A percentile compares a stretch with the other conserved stretches of the same genome.
Evolutionary conservation across 2,329 filamentous ascomycete species (phyloP).

Genomic region (Alternaria incomplexa): DNA sequence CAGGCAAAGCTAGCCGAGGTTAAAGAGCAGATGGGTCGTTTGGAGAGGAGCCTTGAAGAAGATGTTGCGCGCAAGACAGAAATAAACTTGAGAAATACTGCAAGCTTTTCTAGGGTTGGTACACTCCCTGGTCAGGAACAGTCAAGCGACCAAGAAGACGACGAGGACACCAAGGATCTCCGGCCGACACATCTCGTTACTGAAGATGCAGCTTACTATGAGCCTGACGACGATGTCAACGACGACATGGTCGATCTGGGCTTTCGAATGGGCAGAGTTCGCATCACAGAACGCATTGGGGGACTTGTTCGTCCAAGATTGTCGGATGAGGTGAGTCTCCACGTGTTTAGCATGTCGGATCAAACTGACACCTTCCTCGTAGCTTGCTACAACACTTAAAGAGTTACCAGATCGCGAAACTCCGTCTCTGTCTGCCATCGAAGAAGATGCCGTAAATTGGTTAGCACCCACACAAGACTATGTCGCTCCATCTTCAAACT

Average conservation of each 20-base stretch:
- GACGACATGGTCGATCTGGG: slow-evolving; percentile 76
- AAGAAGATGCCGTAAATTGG: slow-evolving; percentile 51
- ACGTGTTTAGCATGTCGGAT: background rate
- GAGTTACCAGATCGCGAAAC: slow-evolving; percentile 29
- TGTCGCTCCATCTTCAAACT: slow-evolving; percentile 70
- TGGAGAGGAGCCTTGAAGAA: slow-evolving; percentile 73
- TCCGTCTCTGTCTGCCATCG: slow-evolving; percentile 11
- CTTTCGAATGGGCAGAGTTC: slow-evolving; percentile 73
- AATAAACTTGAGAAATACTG: slow-evolving; percentile 4
- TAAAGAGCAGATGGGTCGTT: slow-evolving; percentile 76
- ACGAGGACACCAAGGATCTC: slow-evolving; percentile 63
- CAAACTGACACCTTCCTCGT: slow-evolving; percentile 1
- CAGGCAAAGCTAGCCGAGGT: slow-evolving; percentile 76
- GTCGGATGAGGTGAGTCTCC: slow-evolving; percentile 67
- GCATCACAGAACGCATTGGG: slow-evolving; percentile 75
- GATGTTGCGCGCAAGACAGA: slow-evolving; percentile 63
- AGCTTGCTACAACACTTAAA: slow-evolving; percentile 42
- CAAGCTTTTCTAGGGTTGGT: slow-evolving; percentile 2
- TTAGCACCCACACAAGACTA: slow-evolving; percentile 70
- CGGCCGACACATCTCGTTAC: slow-evolving; percentile 68
- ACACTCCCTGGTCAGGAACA: slow-evolving; percentile 48
- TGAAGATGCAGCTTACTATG: slow-evolving; percentile 72
- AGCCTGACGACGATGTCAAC: slow-evolving; percentile 66
- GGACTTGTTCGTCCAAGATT: slow-evolving; percentile 74
- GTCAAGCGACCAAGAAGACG: slow-evolving; percentile 62